Base-by-base conservation (phyloP, 441 rosid genomes). In the Capsella rubella region DNA sequence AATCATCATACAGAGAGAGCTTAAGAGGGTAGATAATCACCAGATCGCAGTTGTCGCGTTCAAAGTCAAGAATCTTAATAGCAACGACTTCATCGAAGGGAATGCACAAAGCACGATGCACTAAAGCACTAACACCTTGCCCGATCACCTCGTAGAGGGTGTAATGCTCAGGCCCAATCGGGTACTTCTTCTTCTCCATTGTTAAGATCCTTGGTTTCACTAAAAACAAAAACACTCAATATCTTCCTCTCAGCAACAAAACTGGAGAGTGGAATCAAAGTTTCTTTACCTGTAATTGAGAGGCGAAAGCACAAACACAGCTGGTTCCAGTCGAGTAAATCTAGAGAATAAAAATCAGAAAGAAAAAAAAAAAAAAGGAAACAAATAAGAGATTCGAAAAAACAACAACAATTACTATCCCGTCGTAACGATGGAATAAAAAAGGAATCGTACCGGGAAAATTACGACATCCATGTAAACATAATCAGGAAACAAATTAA, bases 41-140 rank as follows among this genome's bases (percentile, higher is more conserved):
- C 93, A 95, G 86, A 79, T 95, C 98, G 75, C 84, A 81, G 67
- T 92, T 92, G 60, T 89, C 90, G 25, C 99, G 95, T 79, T 95
- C 99, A 57, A 95, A 95, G 78, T 95, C 99, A 47, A 95, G 96
- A 76, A 95, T 92, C 90, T 95, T 95, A 75, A 95, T 86, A 15
- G 99, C 97, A 63, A 95, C 96, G 70, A 90, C 69, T 81, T 95
- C 96, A 61, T 85, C 82, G 74, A 85, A 79, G 0, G 97, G 89
- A 42, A 87, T 71, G 59, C 99, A 95, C 34, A 87, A 64, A 67
- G 99, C 97, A 15, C 98, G 97, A 63, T 84, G 90, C 35, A 95
- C 98, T 4, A 91, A 64, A 57, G 99, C 99, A 70, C 99, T 95
- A 3, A 90, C 96, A 35, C 99, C 98, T 63, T 92, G 97, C 0